These are phyloP conservation scores for Coniochaeta hoffmannii DNA, from an alignment of 2,329 filamentous ascomycete genomes.

Conservation along the genomic window DNA sequence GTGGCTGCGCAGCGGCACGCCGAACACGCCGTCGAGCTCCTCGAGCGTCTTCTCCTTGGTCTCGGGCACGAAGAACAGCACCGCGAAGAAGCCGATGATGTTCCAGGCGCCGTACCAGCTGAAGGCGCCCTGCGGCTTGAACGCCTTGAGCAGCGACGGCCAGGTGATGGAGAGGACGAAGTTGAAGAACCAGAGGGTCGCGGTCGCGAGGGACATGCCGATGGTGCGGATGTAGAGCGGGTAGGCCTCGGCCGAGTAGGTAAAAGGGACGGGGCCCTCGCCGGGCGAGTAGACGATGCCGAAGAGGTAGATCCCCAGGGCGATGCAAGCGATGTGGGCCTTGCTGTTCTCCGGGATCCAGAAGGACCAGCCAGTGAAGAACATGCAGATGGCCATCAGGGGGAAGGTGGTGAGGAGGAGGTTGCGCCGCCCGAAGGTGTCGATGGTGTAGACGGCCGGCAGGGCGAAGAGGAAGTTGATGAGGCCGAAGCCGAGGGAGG, in stretches of 20 bases:
- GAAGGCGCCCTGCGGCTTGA: slow-evolving; percentile 39
- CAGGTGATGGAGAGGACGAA: slow-evolving; percentile 36
- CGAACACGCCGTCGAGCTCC: slow-evolving; percentile 29
- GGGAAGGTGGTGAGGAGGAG: slow-evolving; percentile 58
- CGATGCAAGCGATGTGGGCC: slow-evolving; percentile 36
- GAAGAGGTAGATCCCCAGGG: slow-evolving; percentile 42
- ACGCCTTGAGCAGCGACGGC: slow-evolving; percentile 35
- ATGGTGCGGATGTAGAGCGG: slow-evolving; percentile 55
- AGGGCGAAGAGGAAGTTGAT: slow-evolving; percentile 60
- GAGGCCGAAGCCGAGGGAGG: slow-evolving; percentile 56
- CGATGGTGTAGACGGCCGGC: slow-evolving; percentile 58
- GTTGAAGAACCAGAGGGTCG: slow-evolving; percentile 43
- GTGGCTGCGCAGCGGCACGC: slow-evolving; percentile 17
- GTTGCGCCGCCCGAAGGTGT: slow-evolving; percentile 59
- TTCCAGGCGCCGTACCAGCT: slow-evolving; percentile 43
- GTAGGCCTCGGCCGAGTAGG: slow-evolving; percentile 60
- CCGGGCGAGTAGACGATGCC: slow-evolving; percentile 49
- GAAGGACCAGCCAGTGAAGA: slow-evolving; percentile 40
- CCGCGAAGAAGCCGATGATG: slow-evolving; percentile 34
- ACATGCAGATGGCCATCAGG: slow-evolving; percentile 47
- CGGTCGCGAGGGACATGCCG: slow-evolving; percentile 52
- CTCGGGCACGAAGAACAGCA: slow-evolving; percentile 30
- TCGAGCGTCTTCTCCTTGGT: slow-evolving; percentile 31
- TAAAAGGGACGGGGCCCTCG: slow-evolving; percentile 57
- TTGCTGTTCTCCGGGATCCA: slow-evolving; percentile 28